Conservation (phyloP, 441 rosid species). For the Heliophila coronopifolia region DNA sequence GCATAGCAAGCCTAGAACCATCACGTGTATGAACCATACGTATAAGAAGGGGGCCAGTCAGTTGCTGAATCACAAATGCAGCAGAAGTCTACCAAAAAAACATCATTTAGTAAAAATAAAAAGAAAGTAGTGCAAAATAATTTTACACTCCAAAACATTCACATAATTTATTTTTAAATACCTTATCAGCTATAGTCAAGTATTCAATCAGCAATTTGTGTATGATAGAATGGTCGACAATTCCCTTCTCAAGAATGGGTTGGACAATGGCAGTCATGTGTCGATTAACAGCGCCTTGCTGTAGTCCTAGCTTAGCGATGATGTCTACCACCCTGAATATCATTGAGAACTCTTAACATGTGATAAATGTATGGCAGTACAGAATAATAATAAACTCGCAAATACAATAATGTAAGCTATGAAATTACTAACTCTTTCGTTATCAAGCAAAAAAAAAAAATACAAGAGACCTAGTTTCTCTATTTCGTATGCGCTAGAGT, state of each 20-base stretch:
- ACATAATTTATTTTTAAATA: slow-evolving; percentile 13
- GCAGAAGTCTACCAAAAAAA: slow-evolving; percentile 59
- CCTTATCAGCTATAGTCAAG: slow-evolving; percentile 77
- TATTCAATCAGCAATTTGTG: slow-evolving; percentile 75
- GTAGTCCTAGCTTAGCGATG: slow-evolving; percentile 60
- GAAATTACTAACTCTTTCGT: background rate
- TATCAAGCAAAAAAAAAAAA: background rate
- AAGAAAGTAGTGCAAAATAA: background rate
- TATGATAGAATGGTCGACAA: slow-evolving; percentile 75
- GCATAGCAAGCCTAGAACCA: slow-evolving; percentile 78
- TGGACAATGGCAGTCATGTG: slow-evolving; percentile 73
- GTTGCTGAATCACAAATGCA: slow-evolving; percentile 62
- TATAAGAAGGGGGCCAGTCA: slow-evolving; percentile 69
- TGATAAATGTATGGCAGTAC: background rate
- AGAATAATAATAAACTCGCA: background rate
- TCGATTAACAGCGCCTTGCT: slow-evolving; percentile 54
- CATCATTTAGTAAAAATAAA: slow-evolving; percentile 22
- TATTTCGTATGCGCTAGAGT: background rate
- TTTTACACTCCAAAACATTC: background rate
- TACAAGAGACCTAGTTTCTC: background rate
- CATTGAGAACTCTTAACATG: slow-evolving; percentile 8
- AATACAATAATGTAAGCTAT: background rate
- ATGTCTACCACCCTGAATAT: slow-evolving; percentile 66
- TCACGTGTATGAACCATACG: slow-evolving; percentile 96
- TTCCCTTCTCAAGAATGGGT: slow-evolving; percentile 92